These are phyloP conservation scores for Zygosaccharomyces pseudobailii DNA, from an alignment of 1,139 yeast species.

Conservation along the genomic window DNA sequence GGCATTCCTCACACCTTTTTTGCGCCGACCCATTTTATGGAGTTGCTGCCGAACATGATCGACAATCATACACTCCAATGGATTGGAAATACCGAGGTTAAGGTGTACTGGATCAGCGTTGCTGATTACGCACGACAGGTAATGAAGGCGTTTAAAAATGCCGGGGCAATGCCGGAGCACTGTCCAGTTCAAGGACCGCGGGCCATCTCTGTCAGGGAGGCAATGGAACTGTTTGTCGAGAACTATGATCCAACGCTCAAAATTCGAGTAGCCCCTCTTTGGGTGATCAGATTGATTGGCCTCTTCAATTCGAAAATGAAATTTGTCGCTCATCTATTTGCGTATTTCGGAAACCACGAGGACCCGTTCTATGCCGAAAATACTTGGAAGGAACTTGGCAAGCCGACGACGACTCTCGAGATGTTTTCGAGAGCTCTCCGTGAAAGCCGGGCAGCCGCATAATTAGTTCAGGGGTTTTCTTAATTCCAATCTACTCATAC, in stretches of 20 bases:
- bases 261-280: not conserved
- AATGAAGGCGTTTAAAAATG: not conserved
- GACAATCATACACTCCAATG: constrained; percentile 4
- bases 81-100: constrained; percentile 1
- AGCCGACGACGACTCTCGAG: not conserved
- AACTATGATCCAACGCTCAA: not conserved
- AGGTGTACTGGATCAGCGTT: not conserved
- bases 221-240: not conserved
- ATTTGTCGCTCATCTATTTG: not conserved
- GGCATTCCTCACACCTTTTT: constrained; percentile 5
- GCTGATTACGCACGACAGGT: not conserved
- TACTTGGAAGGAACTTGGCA: not conserved
- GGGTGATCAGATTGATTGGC: not conserved
- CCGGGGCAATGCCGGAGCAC: not conserved
- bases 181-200: not conserved
- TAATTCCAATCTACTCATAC: too few relatives aligned
- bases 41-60: constrained; percentile 6
- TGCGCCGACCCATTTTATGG: constrained; percentile 8
- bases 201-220: not conserved
- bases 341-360: not conserved
- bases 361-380: not conserved
- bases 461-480: not conserved
- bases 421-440: not conserved
- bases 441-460: not conserved
- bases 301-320: not conserved